Conservation (phyloP, 139 green algal species). For the Chlorella sp. region DNA sequence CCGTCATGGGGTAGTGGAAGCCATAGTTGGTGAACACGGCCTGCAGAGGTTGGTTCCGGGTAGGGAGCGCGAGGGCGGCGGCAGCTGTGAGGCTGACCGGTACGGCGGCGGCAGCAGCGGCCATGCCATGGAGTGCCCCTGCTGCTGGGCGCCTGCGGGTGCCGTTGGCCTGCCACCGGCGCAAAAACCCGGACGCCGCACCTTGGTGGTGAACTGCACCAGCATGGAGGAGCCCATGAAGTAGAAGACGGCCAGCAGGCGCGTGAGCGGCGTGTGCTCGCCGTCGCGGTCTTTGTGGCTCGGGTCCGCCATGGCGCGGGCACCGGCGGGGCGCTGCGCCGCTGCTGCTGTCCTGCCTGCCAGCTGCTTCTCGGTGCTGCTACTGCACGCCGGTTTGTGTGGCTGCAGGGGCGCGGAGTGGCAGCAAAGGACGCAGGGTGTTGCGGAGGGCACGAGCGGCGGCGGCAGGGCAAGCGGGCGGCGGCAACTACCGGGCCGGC, state of each 20-base stretch:
- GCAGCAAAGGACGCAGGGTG: too few species aligned
- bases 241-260: slow-evolving; percentile 54
- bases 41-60: slow-evolving; percentile 15
- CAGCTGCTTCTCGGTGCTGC: neutral
- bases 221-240: slow-evolving; percentile 63
- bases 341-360: neutral
- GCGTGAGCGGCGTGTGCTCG: slow-evolving; percentile 32
- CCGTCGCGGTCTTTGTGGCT: neutral
- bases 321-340: neutral
- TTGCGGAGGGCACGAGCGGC: too few species aligned
- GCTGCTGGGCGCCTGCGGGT: too few species aligned
- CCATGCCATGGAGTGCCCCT: too few species aligned
- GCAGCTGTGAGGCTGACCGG: too few species aligned
- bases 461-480: too few species aligned
- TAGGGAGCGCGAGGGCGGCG: neutral
- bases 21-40: slow-evolving; percentile 70
- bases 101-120: too few species aligned
- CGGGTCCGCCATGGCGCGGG: neutral
- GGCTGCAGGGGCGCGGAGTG: too few species aligned
- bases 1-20: slow-evolving; percentile 69
- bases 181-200: neutral
- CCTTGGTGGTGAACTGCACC: slow-evolving; percentile 78
- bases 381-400: too few species aligned
- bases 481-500: too few species aligned
- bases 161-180: too few species aligned